Conservation (phyloP, 1,284 basidiomycete genomes). For the Amylostereum areolatum region DNA sequence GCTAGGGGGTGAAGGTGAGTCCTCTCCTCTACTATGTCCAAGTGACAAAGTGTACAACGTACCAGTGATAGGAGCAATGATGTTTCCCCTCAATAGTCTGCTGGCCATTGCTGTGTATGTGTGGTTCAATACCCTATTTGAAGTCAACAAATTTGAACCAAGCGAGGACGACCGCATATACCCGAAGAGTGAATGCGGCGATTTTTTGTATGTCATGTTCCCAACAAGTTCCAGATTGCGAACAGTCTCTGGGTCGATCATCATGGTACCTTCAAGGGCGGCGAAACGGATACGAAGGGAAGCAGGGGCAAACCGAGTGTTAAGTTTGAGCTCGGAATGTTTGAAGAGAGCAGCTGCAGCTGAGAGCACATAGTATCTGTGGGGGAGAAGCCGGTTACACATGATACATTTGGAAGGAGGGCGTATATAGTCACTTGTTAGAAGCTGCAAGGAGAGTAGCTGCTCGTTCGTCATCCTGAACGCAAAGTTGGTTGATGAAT, state of each 20-base stretch:
- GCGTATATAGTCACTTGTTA: conserved; percentile 59
- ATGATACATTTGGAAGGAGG: conserved; percentile 3
- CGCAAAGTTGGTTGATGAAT: conserved; percentile 68
- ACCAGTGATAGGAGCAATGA: conserved; percentile 83
- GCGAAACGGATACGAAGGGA: conserved; percentile 80
- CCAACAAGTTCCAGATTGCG: conserved; percentile 83
- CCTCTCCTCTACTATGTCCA: neutral
- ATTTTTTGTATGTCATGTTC: conserved; percentile 64
- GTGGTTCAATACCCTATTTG: conserved; percentile 59
- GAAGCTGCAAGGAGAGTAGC: conserved; percentile 69
- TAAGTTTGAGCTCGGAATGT: conserved; percentile 62
- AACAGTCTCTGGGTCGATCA: conserved; percentile 86
- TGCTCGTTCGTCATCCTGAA: conserved; percentile 72
- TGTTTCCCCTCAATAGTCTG: conserved; percentile 71
- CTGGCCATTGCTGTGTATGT: conserved; percentile 87
- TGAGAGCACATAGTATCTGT: conserved; percentile 82
- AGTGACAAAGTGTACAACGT: conserved; percentile 10
- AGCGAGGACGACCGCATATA: conserved; percentile 25
- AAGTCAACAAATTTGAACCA: neutral
- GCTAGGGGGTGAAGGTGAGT: conserved; percentile 27
- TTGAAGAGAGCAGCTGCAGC: conserved; percentile 84
- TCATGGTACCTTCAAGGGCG: conserved; percentile 83
- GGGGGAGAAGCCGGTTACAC: neutral
- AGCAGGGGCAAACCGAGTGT: conserved; percentile 60
- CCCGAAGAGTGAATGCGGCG: conserved; percentile 69